Conservation (phyloP, 1,284 basidiomycete species). For the Fomitopsis schrenkii region DNA sequence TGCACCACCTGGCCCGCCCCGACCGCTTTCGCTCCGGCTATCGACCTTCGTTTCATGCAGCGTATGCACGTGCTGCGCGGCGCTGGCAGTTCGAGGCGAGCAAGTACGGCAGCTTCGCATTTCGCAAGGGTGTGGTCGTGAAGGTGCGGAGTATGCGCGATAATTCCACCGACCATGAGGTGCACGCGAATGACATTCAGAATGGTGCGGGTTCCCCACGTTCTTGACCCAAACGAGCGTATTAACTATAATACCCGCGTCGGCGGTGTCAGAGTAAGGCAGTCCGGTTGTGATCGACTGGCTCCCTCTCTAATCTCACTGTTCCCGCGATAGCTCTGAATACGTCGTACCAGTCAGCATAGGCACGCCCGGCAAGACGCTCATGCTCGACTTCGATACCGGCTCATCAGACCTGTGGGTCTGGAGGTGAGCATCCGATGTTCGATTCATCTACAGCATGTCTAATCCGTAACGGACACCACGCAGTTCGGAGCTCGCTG, state of each 20-base stretch:
- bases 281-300: background rate
- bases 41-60: slow-evolving; percentile 28
- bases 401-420: slow-evolving; percentile 36
- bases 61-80: slow-evolving; percentile 30
- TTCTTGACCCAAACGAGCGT: background rate
- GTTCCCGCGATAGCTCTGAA: slow-evolving; percentile 23
- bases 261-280: background rate
- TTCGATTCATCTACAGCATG: background rate
- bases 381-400: slow-evolving; percentile 37
- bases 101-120: slow-evolving; percentile 27
- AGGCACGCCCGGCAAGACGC: slow-evolving; percentile 33
- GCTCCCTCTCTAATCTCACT: background rate
- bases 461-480: background rate
- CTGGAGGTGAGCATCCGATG: slow-evolving; percentile 21
- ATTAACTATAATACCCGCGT: background rate
- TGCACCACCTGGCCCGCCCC: slow-evolving; percentile 24
- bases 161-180: slow-evolving; percentile 28
- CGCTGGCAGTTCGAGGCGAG: slow-evolving; percentile 29
- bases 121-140: slow-evolving; percentile 27
- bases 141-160: slow-evolving; percentile 23
- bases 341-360: slow-evolving; percentile 36
- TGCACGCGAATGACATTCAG: slow-evolving; percentile 32
- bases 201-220: slow-evolving; percentile 22
- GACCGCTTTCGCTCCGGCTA: slow-evolving; percentile 18
- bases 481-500: slow-evolving; percentile 23